These are phyloP conservation scores for Talaromyces rugulosus DNA, from an alignment of 2,329 filamentous ascomycete genomes.

Conservation along the genomic window DNA sequence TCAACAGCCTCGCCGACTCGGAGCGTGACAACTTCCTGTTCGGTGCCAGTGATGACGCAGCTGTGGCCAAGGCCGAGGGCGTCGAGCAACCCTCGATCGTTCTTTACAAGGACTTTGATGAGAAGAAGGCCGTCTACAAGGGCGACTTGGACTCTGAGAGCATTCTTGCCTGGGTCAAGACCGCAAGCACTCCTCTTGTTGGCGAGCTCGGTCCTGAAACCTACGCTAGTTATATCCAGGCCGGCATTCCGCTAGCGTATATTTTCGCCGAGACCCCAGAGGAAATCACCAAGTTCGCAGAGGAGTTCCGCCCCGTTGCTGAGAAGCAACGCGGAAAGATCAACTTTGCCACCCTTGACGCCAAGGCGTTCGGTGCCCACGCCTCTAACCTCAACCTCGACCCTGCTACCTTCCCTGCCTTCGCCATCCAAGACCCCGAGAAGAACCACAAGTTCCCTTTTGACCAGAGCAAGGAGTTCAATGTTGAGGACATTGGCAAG, in stretches of 20 bases:
- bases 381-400: constrained; percentile 96
- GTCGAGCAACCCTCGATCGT: constrained; percentile 83
- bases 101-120: constrained; percentile 96
- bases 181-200: constrained; percentile 79
- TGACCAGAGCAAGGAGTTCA: constrained; percentile 77
- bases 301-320: constrained; percentile 77
- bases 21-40: constrained; percentile 92
- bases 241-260: constrained; percentile 90
- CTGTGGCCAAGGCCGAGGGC: constrained; percentile 82
- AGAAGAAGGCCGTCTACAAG: constrained; percentile 82
- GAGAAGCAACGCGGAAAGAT: constrained; percentile 89
- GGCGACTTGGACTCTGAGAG: constrained; percentile 77
- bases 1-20: constrained; percentile 65
- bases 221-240: constrained; percentile 88
- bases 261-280: constrained; percentile 92
- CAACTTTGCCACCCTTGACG: constrained; percentile 98
- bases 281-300: constrained; percentile 75
- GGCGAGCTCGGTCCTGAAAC: constrained; percentile 97
- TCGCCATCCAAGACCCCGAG: constrained; percentile 90
- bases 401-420: constrained; percentile 90
- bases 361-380: constrained; percentile 89
- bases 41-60: constrained; percentile 77
- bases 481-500: constrained; percentile 64
- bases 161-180: constrained; percentile 80
- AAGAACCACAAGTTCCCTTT: constrained; percentile 98